Base-by-base conservation (phyloP, 148 eudicot species). In the Vaccinium darrowii region DNA sequence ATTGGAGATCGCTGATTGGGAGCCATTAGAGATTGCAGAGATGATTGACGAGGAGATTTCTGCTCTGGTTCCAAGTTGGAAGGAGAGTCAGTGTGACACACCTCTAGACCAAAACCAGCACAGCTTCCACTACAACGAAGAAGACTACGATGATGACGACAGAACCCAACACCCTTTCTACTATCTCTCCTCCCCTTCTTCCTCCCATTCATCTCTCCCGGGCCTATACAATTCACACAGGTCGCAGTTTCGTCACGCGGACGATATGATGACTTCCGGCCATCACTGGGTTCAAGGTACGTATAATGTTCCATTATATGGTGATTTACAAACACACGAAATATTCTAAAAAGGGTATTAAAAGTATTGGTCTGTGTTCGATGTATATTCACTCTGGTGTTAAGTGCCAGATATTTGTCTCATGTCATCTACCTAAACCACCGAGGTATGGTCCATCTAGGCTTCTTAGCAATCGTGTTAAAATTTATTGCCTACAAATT, bases 1-100 rank as follows among this genome's bases (percentile, higher is more conserved):
- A 67, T 81, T 91, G 50, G 92, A 91, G 77, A 91, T 91, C 58
- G 67, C 51, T 8, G 91, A 89, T 80, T 89, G 90, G 92, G 88
- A 81, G 25, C 91, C 92, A 33, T 86, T 54, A 52, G 91, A 91
- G 81, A 91, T 91, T 60, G 90, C 92, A 0, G 84, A 89, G 57
- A 91, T 91, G 92, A 91, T 91, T 52, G 89, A 89, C 23, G 87
- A 73, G 69, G 92, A 89, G 76, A 89, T 91, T 67, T 86, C 91
- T 49, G 91, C 87, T 30, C 80, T 91, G 18, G 60, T 89, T 72
- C 92, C 92, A 8, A 33, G 85, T 47, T 89, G 90, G 91, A 87
- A 83, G 88, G 85, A 47, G 50, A 83, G 53, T 25, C 84, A 62
- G 81, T 78, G 49, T 76, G 84, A 75, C 39, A 8, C 84, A 57